Evolutionary conservation across 352 stramenopile genomes (phyloP).

Genomic region (Halophytophthora polymorphica): DNA sequence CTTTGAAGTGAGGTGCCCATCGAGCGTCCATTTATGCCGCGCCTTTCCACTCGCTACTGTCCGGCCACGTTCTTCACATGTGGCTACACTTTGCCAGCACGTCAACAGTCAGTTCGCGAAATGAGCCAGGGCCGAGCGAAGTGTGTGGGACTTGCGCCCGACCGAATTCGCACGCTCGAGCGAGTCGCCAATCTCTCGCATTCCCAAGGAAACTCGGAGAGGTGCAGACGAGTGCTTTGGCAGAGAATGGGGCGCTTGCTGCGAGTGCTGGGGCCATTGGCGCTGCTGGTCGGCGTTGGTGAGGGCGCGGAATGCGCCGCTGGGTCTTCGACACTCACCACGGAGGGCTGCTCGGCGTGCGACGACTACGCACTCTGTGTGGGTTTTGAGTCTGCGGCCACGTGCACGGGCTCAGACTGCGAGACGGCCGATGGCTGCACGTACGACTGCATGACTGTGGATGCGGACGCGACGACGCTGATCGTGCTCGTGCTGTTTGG

Average conservation of each 20-base stretch:
- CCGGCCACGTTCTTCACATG: no score
- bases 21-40: no score
- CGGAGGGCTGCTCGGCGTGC: conserved; percentile 20
- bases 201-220: no score
- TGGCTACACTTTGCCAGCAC: no score
- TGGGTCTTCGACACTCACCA: conserved; percentile 23
- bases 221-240: no score
- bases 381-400: conserved; percentile 14
- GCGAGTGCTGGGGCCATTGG: not conserved
- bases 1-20: no score
- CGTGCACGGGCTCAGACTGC: conserved; percentile 25
- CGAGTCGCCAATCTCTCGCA: no score
- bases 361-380: conserved; percentile 23
- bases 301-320: conserved; percentile 13
- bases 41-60: no score
- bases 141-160: no score
- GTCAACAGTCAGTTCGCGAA: no score
- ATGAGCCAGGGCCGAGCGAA: no score
- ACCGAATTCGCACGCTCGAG: no score
- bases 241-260: conserved; percentile 1
- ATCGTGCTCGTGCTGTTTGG: conserved; percentile 27
- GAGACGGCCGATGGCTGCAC: conserved; percentile 29
- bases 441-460: conserved; percentile 20
- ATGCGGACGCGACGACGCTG: conserved; percentile 18
- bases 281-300: conserved; percentile 5